Base-by-base conservation (phyloP, 2,329 filamentous ascomycete genomes). In the Neoascochyta sp. region DNA sequence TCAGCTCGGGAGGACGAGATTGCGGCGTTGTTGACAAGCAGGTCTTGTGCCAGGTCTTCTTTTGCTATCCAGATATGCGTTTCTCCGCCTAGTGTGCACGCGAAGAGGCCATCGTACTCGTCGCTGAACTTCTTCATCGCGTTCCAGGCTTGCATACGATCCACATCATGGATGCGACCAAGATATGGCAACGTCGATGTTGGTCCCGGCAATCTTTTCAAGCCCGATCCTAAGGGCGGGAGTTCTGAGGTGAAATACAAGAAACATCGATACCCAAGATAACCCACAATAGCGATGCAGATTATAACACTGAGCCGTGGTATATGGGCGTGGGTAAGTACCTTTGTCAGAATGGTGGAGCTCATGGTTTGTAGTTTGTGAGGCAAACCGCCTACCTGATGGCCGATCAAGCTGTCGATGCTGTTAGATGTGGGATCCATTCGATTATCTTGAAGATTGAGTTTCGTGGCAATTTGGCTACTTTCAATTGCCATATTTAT, bases 121-220 rank as follows among this genome's bases (percentile, higher is more conserved):
- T 32, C 28, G 15, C 38, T 41, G 21, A 33, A 41, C 23, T 26
- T 41, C 15, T 32, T 34, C 31, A 39, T 30, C 3, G 28, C 16
- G 7, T 3, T 28, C 34, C 34, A 36, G 6, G 26, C 19, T 15
- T 22, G 27, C 29, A 36, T 41, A 13, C 26, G 28, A 22, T 41
- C 38, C 9, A 36, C 22, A 29, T 36, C 31, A 9, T 41, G 37
- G 10, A 41, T 20, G 9, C 41, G 24, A 4, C 31, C 31, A 3
- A 35, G 17, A 9, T 39, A 41, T 16, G 37, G 40, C 4, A 43
- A 8, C 11, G 33, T 38, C 9, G 31, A 35, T 10, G 5, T 17
- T 10, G 34, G 41, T n/a, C 37, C 37, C 7, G 37, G 37, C 3
- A 41, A 25, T 1, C 5, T 22, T 14, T 36, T 39, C n/a, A 38